Conservation (phyloP, 768 basidiomycete genomes). For the Termitomyces titanicus region DNA sequence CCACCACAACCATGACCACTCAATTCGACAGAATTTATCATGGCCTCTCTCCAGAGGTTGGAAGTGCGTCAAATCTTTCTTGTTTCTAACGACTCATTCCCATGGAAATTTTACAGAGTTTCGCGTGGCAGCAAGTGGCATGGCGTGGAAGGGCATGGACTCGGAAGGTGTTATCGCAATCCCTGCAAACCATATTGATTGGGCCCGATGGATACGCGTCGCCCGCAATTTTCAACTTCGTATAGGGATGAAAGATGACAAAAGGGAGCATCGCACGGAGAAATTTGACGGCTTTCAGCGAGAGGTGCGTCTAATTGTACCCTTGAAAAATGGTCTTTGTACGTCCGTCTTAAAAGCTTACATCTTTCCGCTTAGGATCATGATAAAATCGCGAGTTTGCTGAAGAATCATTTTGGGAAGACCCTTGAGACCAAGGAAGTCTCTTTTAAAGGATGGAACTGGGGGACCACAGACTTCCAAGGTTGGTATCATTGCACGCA, state of each 20-base stretch:
- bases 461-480: conserved; percentile 94
- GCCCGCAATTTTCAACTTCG: conserved; percentile 91
- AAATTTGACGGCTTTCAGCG: conserved; percentile 93
- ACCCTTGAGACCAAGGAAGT: conserved; percentile 84
- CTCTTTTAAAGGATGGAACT: conserved; percentile 96
- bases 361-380: conserved; percentile 62
- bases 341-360: background rate
- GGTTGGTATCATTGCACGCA: conserved; percentile 40
- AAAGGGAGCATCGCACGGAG: conserved; percentile 67
- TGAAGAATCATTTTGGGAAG: conserved; percentile 87
- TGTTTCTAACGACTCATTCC: background rate
- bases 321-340: background rate
- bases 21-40: conserved; percentile 88
- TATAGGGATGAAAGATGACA: conserved; percentile 49
- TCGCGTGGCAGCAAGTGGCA: conserved; percentile 83
- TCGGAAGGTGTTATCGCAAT: conserved; percentile 61
- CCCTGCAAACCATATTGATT: conserved; percentile 72
- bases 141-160: conserved; percentile 91
- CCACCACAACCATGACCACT: conserved; percentile 49
- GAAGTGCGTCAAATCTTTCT: conserved; percentile 60
- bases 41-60: conserved; percentile 65
- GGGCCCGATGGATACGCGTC: conserved; percentile 88
- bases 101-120: conserved; percentile 51
- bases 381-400: conserved; percentile 72
- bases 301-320: conserved; percentile 53